Evolutionary conservation across 139 green algal species (phyloP).

Genomic region (Haematococcus lacustris): DNA sequence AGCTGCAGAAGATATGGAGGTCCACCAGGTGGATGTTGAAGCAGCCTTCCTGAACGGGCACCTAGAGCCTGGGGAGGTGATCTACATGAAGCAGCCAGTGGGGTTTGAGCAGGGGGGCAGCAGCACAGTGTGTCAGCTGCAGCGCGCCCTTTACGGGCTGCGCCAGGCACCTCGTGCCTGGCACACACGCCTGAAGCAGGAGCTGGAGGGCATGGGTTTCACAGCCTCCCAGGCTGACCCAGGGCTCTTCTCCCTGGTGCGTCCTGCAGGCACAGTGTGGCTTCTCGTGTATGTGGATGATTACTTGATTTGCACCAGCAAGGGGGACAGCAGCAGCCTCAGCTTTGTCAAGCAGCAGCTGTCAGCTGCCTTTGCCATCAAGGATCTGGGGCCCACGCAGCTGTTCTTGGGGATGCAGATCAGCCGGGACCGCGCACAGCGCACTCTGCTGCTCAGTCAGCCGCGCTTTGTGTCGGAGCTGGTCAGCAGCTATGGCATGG

Average conservation of each 20-base stretch:
- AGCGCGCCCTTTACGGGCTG: constrained; percentile 39
- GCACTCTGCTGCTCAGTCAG: too few species aligned
- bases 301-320: not conserved
- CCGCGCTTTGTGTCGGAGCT: too few species aligned
- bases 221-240: constrained; percentile 20
- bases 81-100: constrained; percentile 27
- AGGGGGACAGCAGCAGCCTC: too few species aligned
- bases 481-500: too few species aligned
- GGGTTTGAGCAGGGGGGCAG: constrained; percentile 9
- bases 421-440: too few species aligned
- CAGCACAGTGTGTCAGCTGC: constrained; percentile 6
- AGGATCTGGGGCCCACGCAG: too few species aligned
- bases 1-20: constrained; percentile 25
- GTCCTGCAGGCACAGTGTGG: not conserved
- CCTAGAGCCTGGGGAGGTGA: constrained; percentile 23
- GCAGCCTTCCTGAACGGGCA: constrained; percentile 54
- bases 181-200: constrained; percentile 22
- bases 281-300: constrained; percentile 30
- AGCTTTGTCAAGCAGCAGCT: too few species aligned
- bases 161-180: constrained; percentile 40
- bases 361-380: too few species aligned
- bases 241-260: constrained; percentile 19
- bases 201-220: constrained; percentile 26
- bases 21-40: constrained; percentile 45
- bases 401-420: too few species aligned